Percentiles rank a stretch among this genome's conserved stretches.
These are phyloP conservation scores for Clonostachys rosea DNA, from an alignment of 2,329 filamentous ascomycete genomes.

Conservation along the genomic window DNA sequence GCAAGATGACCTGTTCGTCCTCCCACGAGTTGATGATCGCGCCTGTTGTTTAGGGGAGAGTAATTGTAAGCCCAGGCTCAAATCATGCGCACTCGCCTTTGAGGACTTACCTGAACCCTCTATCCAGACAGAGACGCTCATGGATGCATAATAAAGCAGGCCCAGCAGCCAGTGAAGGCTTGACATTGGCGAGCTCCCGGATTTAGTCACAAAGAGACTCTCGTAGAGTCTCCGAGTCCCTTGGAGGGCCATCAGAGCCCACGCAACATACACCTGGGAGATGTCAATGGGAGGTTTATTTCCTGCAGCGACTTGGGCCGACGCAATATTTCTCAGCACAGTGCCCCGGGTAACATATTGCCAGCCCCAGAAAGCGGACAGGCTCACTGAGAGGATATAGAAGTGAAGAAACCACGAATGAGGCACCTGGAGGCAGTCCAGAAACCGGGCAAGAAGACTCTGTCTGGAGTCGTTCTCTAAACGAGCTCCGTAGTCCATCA, in stretches of 20 bases:
- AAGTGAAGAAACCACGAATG: constrained; percentile 90
- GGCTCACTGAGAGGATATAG: constrained; percentile 67
- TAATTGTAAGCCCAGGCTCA: constrained; percentile 4
- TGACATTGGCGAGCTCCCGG: constrained; percentile 73
- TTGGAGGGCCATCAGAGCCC: constrained; percentile 72
- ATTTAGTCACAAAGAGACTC: constrained; percentile 58
- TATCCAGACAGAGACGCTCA: constrained; percentile 76
- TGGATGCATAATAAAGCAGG: constrained; percentile 68
- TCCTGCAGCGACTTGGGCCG: constrained; percentile 11
- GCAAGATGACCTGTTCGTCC: background rate
- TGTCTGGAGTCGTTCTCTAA: constrained; percentile 8
- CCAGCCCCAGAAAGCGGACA: constrained; percentile 69
- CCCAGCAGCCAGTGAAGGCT: constrained; percentile 79
- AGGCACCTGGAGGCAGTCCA: constrained; percentile 55
- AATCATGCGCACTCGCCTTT: background rate
- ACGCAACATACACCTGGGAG: constrained; percentile 60
- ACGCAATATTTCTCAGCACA: constrained; percentile 42
- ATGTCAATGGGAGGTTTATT: constrained; percentile 40
- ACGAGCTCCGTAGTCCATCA: constrained; percentile 49
- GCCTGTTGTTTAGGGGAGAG: constrained; percentile 9
- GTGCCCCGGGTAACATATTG: constrained; percentile 55
- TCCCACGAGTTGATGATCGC: constrained; percentile 26
- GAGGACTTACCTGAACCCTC: constrained; percentile 64
- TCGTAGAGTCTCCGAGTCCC: constrained; percentile 73
- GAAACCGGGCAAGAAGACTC: constrained; percentile 19